Evolutionary conservation across 2,329 filamentous ascomycete genomes (phyloP).

Genomic region (Bimuria novae-zelandiae): DNA sequence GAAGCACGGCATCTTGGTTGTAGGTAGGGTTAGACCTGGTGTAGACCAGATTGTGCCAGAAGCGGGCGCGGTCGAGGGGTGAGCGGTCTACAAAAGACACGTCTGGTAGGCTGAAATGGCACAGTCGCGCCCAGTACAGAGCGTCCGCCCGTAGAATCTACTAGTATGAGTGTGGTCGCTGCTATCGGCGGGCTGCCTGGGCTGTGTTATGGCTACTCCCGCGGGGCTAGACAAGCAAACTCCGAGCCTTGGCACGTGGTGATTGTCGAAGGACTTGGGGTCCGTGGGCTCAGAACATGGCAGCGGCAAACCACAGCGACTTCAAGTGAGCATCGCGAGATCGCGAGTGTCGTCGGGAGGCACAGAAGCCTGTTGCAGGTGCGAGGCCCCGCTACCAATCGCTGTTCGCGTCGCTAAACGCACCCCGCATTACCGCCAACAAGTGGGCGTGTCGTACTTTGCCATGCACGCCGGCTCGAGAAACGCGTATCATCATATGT

Average conservation of each 20-base stretch:
- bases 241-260: constrained; percentile 5
- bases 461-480: neutral
- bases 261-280: constrained; percentile 62
- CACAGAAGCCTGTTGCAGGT: constrained; percentile 1
- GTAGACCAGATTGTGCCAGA: neutral
- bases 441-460: neutral
- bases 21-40: neutral
- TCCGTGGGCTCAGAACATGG: constrained; percentile 73
- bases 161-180: neutral
- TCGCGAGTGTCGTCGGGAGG: neutral
- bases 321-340: neutral
- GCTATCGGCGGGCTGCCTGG: constrained; percentile 3
- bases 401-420: neutral
- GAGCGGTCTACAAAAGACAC: too few relatives aligned
- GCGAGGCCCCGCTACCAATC: neutral
- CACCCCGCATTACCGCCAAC: constrained; percentile 9
- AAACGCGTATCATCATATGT: neutral
- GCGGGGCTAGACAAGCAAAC: constrained; percentile 3
- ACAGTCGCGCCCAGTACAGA: too few relatives aligned
- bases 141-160: too few relatives aligned
- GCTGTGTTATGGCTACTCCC: neutral
- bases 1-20: constrained; percentile 81
- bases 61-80: neutral
- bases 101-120: too few relatives aligned
- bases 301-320: neutral